A percentile compares a stretch with the other conserved stretches of the same genome.
Conservation (phyloP, 352 stramenopile genomes). For the Phytopythium litorale region DNA sequence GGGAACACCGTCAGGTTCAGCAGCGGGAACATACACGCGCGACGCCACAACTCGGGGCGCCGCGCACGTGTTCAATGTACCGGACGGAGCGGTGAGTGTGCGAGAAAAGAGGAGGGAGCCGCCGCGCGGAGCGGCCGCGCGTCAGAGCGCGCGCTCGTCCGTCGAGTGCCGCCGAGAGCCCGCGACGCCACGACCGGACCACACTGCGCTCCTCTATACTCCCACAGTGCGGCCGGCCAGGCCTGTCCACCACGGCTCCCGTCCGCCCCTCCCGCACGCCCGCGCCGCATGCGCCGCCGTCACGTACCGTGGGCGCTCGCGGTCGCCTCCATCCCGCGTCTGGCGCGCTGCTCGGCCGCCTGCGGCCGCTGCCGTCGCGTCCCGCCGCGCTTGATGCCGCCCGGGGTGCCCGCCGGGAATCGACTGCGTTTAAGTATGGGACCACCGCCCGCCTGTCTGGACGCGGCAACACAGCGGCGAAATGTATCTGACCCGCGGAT, state of each 20-base stretch:
- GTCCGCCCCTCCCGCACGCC: not conserved
- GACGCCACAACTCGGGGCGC: not conserved
- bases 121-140: too few relatives aligned
- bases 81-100: slow-evolving; percentile 4
- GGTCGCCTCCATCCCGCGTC: not conserved
- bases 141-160: too few relatives aligned
- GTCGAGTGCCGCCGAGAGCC: not conserved
- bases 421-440: not conserved
- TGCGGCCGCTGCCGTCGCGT: not conserved
- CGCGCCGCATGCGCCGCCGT: not conserved
- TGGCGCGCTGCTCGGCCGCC: not conserved
- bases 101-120: not conserved
- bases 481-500: not conserved
- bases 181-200: slow-evolving; percentile 1
- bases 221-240: not conserved
- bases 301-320: slow-evolving; percentile 1
- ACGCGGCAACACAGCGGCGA: not conserved
- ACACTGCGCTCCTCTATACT: not conserved
- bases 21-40: slow-evolving; percentile 5
- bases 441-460: not conserved
- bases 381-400: not conserved
- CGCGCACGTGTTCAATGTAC: slow-evolving; percentile 5
- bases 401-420: not conserved
- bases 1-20: slow-evolving; percentile 1
- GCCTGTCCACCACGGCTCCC: not conserved